Base-by-base conservation (phyloP, 2,329 filamentous ascomycete genomes). In the Ophiostoma sp. region DNA sequence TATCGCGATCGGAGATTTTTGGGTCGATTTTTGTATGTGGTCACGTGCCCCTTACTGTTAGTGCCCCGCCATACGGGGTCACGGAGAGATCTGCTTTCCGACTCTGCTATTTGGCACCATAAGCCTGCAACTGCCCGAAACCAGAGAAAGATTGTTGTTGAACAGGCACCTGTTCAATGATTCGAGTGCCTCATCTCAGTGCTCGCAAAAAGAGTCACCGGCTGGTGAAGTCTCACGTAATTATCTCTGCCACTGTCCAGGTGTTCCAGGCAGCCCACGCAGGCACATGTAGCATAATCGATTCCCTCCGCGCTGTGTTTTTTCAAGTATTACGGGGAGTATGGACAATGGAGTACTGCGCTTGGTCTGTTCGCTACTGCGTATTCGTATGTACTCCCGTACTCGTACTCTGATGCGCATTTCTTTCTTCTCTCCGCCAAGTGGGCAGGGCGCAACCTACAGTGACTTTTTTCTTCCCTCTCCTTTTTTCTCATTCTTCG, bases 251-350 rank as follows among this genome's bases (percentile, higher is more conserved):
- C 39, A 12, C 39, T 12, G 15, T 8, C 25, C 25, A 50, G 42
- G 15, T 25, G 17, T 25, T 33, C 39, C 33, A 61, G 12, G 55
- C 69, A 33, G 15, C 7, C 69, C 42, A 68, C 42, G 64, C 64
- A 68, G 69, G 69, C 55, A 57, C 69, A 31, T 71, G 69, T 71
- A 55, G 61, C 69, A 61, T 70, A 70, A 70, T 70, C 33, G 31
- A 28, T 25, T 48, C 50, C 19, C 5, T 19, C 42, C 42, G 39
- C 42, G 42, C 42, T 48, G 42, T 48, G 15, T 19, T n/a, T n/a
- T n/a, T n/a, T n/a, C n/a, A n/a, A n/a, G n/a, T n/a, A n/a, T n/a
- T 42, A 42, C 15, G 42, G 42, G 15, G 42, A 19, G 33, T 36
- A 36, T 36, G 33, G 33, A 36, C 33, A 8, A 36, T 8, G 8